Base-by-base conservation (phyloP, 1,284 basidiomycete species). In the Puccinia coronata region DNA sequence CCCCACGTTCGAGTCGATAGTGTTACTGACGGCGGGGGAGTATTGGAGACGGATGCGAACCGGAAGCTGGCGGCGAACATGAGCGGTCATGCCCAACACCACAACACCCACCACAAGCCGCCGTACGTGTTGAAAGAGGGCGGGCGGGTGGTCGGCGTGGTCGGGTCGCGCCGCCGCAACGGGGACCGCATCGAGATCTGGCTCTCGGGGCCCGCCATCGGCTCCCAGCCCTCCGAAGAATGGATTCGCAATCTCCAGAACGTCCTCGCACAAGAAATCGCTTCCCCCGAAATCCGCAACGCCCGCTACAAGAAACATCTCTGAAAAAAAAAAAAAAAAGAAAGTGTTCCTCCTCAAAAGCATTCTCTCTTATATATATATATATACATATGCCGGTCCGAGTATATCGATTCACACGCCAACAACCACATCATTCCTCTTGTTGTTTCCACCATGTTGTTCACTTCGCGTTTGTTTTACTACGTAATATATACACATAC, bases 111-210 rank as follows among this genome's bases (percentile, higher is more conserved):
- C n/a, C n/a, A n/a, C n/a, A n/a, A n/a, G n/a, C n/a, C n/a, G 11
- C 25, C 41, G 6, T 12, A 25, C 11, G 49, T 20, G 4, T 25
- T 53, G 8, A 55, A 53, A 47, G 39, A 57, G 47, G 77, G 77
- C 14, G 77, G 77, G 0, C 41, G 57, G 39, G 67, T 80, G 16
- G 77, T 80, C 20, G 77, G 77, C 9, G 67, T 80, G 1, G 77
- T 80, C 12, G 77, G 77, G 2, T 71, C 67, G 0, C 55, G 77
- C 53, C 69, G 77, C 61, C 8, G 25, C 14, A 71, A 43, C 16
- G 55, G 53, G 5, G 77, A 80, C 69, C 65, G 77, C 5, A 80
- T 80, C 55, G 77, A 80, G 55, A 80, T 80, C 36, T 80, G 77
- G 77, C 55, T 80, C 6, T 51, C 77, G 28, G 77, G 77, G 1